Percentiles rank a stretch among this genome's conserved stretches.
These are phyloP conservation scores for Polyplosphaeria fusca DNA, from an alignment of 495 filamentous ascomycete species.

Conservation along the genomic window DNA sequence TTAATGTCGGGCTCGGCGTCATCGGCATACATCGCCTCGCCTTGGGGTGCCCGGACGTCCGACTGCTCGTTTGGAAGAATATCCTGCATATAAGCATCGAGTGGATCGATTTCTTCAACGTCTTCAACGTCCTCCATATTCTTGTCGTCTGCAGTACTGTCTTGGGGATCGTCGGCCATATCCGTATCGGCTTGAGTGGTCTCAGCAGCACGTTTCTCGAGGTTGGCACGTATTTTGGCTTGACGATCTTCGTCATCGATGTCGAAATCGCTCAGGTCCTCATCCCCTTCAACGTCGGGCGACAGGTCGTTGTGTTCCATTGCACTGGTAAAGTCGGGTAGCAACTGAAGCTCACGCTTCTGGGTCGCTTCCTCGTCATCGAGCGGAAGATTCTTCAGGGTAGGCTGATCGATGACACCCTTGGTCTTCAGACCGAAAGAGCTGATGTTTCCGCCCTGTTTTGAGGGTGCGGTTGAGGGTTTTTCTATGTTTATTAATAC, in stretches of 20 bases:
- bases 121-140: conserved; percentile 47
- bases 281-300: conserved; percentile 46
- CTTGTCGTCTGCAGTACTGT: conserved; percentile 34
- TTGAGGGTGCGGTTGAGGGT: too few relatives aligned
- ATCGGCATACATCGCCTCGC: conserved; percentile 81
- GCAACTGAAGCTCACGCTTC: conserved; percentile 57
- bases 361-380: conserved; percentile 82
- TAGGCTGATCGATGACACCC: conserved; percentile 61
- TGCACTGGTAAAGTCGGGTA: conserved; percentile 51
- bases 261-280: conserved; percentile 72
- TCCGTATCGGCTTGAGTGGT: conserved; percentile 55
- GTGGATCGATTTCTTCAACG: conserved; percentile 86
- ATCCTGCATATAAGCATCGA: conserved; percentile 93
- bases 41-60: conserved; percentile 6
- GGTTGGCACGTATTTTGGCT: conserved; percentile 63
- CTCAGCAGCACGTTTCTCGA: conserved; percentile 67
- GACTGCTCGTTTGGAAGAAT: conserved; percentile 41
- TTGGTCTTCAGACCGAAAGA: conserved; percentile 72
- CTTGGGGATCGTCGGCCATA: conserved; percentile 44
- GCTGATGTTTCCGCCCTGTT: conserved; percentile 61
- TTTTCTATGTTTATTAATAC: too few relatives aligned
- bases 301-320: neutral
- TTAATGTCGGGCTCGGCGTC: conserved; percentile 72
- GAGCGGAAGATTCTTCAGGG: conserved; percentile 72
- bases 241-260: conserved; percentile 81